A percentile compares a stretch with the other conserved stretches of the same genome.
phyloP scores from a whole-genome alignment of 371 early-diverging fungal species.

The Mucor irregularis region DNA sequence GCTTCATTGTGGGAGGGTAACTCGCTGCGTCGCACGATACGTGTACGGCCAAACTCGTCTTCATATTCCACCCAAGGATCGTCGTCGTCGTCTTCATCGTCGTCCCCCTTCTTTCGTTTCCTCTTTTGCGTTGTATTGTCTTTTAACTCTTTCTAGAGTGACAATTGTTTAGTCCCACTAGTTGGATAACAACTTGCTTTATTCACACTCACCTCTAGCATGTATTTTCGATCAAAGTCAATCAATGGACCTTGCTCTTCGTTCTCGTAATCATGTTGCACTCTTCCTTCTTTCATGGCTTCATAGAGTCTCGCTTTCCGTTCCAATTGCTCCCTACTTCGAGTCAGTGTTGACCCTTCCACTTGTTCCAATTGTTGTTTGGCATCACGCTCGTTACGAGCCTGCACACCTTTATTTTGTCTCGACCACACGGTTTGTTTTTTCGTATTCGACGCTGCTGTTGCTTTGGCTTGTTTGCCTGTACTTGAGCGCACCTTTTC shows the following conservation, averaged over 20 bases:
- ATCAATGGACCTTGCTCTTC: slow-evolving; percentile 43
- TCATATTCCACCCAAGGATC: slow-evolving; percentile 83
- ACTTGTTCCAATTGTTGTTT: slow-evolving; percentile 31
- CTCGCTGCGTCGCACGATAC: slow-evolving; percentile 69
- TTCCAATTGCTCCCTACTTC: slow-evolving; percentile 61
- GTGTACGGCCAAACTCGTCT: slow-evolving; percentile 81
- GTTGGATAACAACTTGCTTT: slow-evolving; percentile 9
- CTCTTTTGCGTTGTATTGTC: slow-evolving; percentile 7
- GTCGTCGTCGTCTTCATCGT: slow-evolving; percentile 31
- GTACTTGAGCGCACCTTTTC: slow-evolving; percentile 26
- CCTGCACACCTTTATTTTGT: slow-evolving; percentile 61
- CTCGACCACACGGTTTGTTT: slow-evolving; percentile 60
- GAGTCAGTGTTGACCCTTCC: slow-evolving; percentile 32
- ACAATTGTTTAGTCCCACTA: no score
- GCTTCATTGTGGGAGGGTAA: no score
- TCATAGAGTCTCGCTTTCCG: slow-evolving; percentile 71
- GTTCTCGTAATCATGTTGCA: slow-evolving; percentile 27
- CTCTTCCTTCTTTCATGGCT: slow-evolving; percentile 39
- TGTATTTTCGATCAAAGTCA: slow-evolving; percentile 52
- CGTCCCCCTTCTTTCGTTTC: slow-evolving; percentile 10
- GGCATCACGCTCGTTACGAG: slow-evolving; percentile 35
- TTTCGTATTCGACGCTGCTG: slow-evolving; percentile 40
- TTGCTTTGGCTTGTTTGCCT: slow-evolving; percentile 35
- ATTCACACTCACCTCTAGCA: slow-evolving; percentile 29
- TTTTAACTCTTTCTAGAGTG: slow-evolving; percentile 11